Evolutionary conservation across 2,329 filamentous ascomycete species (phyloP).

Genomic region (Blumeriella jaapii): DNA sequence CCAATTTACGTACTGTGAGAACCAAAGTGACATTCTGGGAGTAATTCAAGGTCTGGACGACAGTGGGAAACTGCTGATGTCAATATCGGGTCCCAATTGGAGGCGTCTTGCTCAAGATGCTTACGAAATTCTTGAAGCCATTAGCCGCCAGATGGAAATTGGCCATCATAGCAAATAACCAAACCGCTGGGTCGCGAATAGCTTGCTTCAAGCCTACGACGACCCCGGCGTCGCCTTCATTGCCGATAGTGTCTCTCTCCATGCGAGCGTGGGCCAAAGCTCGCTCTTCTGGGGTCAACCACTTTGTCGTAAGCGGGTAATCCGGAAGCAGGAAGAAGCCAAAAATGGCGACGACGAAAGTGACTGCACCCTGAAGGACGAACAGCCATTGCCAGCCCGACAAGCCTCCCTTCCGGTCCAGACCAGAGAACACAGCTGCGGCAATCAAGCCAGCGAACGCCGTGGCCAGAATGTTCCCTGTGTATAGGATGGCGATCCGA

Average conservation of each 20-base stretch:
- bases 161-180: slow-evolving; percentile 35
- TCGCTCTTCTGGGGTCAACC: slow-evolving; percentile 21
- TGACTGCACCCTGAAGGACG: slow-evolving; percentile 34
- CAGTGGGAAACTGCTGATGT: slow-evolving; percentile 15
- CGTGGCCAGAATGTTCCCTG: slow-evolving; percentile 41
- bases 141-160: slow-evolving; percentile 36
- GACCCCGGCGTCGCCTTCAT: slow-evolving; percentile 20
- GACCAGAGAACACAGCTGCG: slow-evolving; percentile 29
- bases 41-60: slow-evolving; percentile 24
- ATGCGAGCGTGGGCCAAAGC: slow-evolving; percentile 34
- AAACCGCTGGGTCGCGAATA: slow-evolving; percentile 31
- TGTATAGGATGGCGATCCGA: slow-evolving; percentile 45
- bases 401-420: slow-evolving; percentile 36
- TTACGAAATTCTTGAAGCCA: slow-evolving; percentile 23
- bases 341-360: slow-evolving; percentile 27
- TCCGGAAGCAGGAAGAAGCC: slow-evolving; percentile 9
- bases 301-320: slow-evolving; percentile 4
- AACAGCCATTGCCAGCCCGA: slow-evolving; percentile 43
- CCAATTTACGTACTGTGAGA: slow-evolving; percentile 11
- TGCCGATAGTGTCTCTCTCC: slow-evolving; percentile 27
- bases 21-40: slow-evolving; percentile 11
- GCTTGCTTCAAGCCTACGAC: slow-evolving; percentile 33
- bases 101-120: background rate
- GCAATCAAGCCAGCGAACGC: slow-evolving; percentile 38
- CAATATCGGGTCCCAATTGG: background rate